Evolutionary conservation across 1,284 basidiomycete genomes (phyloP), one percentile per base, ranked within the genome.

Genomic region (Phlebopus sp.): DNA sequence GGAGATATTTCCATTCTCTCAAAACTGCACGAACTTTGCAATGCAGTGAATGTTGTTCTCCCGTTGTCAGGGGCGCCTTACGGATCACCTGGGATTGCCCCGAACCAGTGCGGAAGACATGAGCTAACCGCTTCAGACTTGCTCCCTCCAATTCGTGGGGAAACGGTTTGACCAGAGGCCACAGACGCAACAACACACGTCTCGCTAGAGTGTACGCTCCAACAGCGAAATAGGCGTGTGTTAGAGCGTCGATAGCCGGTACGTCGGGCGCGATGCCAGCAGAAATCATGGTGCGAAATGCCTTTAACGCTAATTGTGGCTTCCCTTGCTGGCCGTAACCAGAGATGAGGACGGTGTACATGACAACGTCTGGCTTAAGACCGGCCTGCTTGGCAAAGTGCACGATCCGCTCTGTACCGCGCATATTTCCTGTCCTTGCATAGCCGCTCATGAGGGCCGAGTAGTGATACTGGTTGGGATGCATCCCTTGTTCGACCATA

Each of bases 311-410:
- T 17, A 67, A 59, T 3, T 68, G 65, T 6, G 86, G 76, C 34
- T 80, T 69, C n/a, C 77, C 75, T 49, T 70, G 70, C 30, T 78
- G 77, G 15, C 78, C 84, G 62, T 84, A 77, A 2, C 82, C 86
- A 23, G 71, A 69, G 52, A 90, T 81, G 54, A 90, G 72, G 52
- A 84, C 81, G 17, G 87, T 90, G 69, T 81, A 86, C 76, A 86
- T 79, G 42, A 82, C 75, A 15, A 78, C 74, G 55, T 81, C 79
- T 14, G 79, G 76, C 32, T 67, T 64, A 42, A 83, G 62, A 14
- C 81, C 81, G 4, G 73, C 69, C 36, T 67, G 61, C 37, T 63
- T 58, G 25, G 82, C 81, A 14, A 75, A 63, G 46, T 63, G 65
- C 69, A 90, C 73, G 40, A 81, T 66, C 40, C 71, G 70, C 50